A percentile compares a stretch with the other conserved stretches of the same genome.
Conservation (phyloP, 192 early-diverging fungal species). For the Kickxella alabastrina region DNA sequence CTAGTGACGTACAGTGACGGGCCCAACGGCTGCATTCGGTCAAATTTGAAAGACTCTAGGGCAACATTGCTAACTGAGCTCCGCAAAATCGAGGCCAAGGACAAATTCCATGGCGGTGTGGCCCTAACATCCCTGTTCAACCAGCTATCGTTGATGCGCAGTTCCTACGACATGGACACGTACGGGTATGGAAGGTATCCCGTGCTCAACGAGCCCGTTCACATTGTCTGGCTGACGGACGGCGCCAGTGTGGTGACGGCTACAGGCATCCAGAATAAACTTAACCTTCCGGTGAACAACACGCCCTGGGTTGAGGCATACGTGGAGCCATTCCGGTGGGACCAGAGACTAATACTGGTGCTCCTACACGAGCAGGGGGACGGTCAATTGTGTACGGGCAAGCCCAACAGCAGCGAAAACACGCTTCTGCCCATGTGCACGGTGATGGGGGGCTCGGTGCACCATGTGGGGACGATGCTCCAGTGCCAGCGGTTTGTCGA, state of each 20-base stretch:
- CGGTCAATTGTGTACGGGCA: constrained; percentile 25
- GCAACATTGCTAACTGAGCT: constrained; percentile 58
- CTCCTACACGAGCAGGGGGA: constrained; percentile 53
- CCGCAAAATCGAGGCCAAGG: constrained; percentile 58
- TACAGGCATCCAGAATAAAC: constrained; percentile 51
- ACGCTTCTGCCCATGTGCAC: constrained; percentile 63
- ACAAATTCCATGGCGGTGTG: constrained; percentile 65
- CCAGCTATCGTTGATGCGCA: constrained; percentile 63
- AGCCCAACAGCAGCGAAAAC: constrained; percentile 46
- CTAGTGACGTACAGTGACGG: constrained; percentile 66
- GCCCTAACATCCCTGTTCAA: constrained; percentile 67
- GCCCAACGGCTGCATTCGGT: constrained; percentile 22
- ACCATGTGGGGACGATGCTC: constrained; percentile 51
- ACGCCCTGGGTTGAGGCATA: constrained; percentile 65
- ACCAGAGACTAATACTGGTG: constrained; percentile 68
- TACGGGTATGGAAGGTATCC: constrained; percentile 70
- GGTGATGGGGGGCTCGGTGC: constrained; percentile 63
- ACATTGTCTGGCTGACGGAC: constrained; percentile 81
- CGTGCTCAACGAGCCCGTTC: constrained; percentile 57
- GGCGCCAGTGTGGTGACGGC: constrained; percentile 56
- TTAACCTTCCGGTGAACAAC: constrained; percentile 60
- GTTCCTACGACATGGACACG: constrained; percentile 61
- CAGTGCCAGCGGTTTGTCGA: constrained; percentile 67
- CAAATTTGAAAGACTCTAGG: constrained; percentile 52
- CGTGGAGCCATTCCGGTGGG: constrained; percentile 80